These are phyloP conservation scores for Amanita inopinata DNA, from an alignment of 768 basidiomycete species.

Conservation along the genomic window DNA sequence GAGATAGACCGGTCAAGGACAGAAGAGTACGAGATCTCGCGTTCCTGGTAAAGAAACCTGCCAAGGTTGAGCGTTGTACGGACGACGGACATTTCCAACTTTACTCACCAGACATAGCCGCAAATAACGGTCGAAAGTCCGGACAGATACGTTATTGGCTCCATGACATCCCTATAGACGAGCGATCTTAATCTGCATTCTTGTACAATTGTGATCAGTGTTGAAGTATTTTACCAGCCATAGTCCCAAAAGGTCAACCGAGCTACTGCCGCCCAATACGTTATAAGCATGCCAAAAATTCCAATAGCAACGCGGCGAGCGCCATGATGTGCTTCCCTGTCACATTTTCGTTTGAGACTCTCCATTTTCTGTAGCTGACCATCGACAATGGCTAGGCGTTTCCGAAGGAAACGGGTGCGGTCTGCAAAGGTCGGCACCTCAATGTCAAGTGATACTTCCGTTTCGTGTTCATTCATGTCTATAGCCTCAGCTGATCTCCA, in stretches of 20 bases:
- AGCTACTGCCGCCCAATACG: conserved; percentile 57
- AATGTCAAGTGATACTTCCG: conserved; percentile 30
- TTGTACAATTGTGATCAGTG: not conserved
- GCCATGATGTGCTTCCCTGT: conserved; percentile 44
- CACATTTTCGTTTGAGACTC: conserved; percentile 43
- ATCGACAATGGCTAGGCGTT: conserved; percentile 33
- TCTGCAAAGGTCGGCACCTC: conserved; percentile 55
- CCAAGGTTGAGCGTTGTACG: not conserved
- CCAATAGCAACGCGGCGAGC: conserved; percentile 47
- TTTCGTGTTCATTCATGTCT: conserved; percentile 2
- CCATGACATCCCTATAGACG: conserved; percentile 50
- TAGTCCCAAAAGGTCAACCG: conserved; percentile 58
- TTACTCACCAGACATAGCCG: conserved; percentile 45
- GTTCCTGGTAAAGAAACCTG: conserved; percentile 51
- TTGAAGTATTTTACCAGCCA: conserved; percentile 32
- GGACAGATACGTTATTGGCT: conserved; percentile 60
- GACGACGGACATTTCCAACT: not conserved
- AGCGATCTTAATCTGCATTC: too few species aligned
- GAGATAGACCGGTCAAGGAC: conserved; percentile 51
- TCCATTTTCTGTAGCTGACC: conserved; percentile 40
- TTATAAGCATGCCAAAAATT: conserved; percentile 48
- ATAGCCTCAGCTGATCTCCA: too few species aligned
- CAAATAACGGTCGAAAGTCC: conserved; percentile 50
- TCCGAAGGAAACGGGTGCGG: conserved; percentile 48
- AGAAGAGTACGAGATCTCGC: conserved; percentile 58